Conservation (phyloP, 2,329 filamentous ascomycete species). For the Trichocomaceae sp. region DNA sequence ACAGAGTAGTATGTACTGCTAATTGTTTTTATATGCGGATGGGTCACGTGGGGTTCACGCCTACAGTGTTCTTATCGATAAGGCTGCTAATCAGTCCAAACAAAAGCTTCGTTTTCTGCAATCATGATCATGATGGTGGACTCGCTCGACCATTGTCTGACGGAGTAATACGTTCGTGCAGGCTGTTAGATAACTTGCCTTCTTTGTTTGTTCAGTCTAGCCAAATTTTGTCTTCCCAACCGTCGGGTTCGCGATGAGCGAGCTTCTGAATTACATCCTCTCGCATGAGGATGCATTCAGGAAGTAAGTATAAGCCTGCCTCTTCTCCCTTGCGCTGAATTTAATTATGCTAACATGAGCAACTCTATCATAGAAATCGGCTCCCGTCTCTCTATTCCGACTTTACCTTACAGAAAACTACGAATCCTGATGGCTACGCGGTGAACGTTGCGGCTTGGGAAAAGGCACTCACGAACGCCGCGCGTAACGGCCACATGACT, state of each 20-base stretch:
- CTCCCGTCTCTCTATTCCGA: slow-evolving; percentile 84
- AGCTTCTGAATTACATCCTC: slow-evolving; percentile 62
- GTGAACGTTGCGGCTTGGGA: slow-evolving; percentile 78
- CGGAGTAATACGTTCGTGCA: not conserved
- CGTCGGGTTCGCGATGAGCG: slow-evolving; percentile 34
- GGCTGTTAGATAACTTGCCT: too few relatives aligned
- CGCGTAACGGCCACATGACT: slow-evolving; percentile 55
- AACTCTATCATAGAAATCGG: slow-evolving; percentile 47
- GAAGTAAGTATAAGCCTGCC: slow-evolving; percentile 47
- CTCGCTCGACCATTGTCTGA: not conserved
- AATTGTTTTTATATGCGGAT: not conserved
- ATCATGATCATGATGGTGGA: not conserved
- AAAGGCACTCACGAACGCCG: slow-evolving; percentile 62
- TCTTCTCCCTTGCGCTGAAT: not conserved
- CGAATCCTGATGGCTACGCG: slow-evolving; percentile 78
- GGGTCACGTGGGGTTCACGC: slow-evolving; percentile 18
- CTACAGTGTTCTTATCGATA: slow-evolving; percentile 21
- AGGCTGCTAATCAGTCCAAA: slow-evolving; percentile 13
- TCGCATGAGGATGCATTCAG: slow-evolving; percentile 55
- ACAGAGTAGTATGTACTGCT: too few relatives aligned
- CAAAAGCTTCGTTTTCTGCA: not conserved
- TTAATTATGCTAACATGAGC: not conserved
- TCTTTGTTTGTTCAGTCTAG: not conserved
- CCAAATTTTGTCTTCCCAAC: not conserved
- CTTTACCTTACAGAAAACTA: slow-evolving; percentile 64